These are phyloP conservation scores for Pythium apleroticum DNA, from an alignment of 352 stramenopile species.

Conservation along the genomic window DNA sequence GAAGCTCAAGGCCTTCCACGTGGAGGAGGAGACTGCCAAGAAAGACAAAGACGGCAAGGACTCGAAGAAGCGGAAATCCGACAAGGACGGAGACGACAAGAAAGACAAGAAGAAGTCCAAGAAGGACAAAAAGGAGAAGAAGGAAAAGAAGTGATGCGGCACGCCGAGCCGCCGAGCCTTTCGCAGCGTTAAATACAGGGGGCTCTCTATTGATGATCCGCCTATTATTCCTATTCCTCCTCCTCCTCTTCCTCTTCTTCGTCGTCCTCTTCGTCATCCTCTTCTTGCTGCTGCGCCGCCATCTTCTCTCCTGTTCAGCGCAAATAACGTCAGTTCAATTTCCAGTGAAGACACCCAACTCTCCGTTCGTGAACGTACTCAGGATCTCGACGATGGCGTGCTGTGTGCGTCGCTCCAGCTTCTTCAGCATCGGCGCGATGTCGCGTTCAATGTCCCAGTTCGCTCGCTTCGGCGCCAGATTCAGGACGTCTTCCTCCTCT, in stretches of 20 bases:
- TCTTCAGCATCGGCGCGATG: constrained; percentile 86
- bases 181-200: constrained; percentile 1
- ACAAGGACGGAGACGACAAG: constrained; percentile 36
- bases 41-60: constrained; percentile 71
- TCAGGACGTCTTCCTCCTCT: constrained; percentile 65
- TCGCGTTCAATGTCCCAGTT: constrained; percentile 89
- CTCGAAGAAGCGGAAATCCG: constrained; percentile 48
- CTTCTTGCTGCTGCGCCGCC: constrained; percentile 64
- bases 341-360: neutral
- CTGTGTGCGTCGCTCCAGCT: constrained; percentile 82
- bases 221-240: constrained; percentile 27
- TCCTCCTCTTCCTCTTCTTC: constrained; percentile 35
- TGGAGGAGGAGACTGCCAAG: constrained; percentile 41
- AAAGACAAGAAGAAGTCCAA: constrained; percentile 65
- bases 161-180: constrained; percentile 2
- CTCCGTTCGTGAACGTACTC: constrained; percentile 31
- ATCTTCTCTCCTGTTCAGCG: constrained; percentile 72
- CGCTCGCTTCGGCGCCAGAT: constrained; percentile 76
- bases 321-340: constrained; percentile 8
- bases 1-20: constrained; percentile 84
- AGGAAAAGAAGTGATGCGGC: constrained; percentile 11
- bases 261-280: constrained; percentile 54
- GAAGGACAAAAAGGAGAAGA: constrained; percentile 53
- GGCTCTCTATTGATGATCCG: constrained; percentile 1
- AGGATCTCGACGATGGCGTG: constrained; percentile 87